These are phyloP conservation scores for Marchantia polymorpha DNA, from an alignment of 225 moss, liverwort and hornwort genomes.

Conservation along the genomic window DNA sequence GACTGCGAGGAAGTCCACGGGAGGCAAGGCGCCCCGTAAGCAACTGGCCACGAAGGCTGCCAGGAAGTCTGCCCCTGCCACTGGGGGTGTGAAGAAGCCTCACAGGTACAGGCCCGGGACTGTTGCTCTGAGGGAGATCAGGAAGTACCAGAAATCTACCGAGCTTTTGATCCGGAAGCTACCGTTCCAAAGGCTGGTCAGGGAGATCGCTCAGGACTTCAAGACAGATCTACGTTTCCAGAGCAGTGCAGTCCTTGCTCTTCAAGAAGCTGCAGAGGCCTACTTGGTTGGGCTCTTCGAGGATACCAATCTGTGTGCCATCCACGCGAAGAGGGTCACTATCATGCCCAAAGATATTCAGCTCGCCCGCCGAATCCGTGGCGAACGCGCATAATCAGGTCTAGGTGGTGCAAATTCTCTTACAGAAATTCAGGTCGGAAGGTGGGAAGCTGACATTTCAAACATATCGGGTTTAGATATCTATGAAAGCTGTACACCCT, in stretches of 20 bases:
- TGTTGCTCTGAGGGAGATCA: slow-evolving; percentile 22
- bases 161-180: slow-evolving; percentile 29
- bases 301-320: slow-evolving; percentile 31
- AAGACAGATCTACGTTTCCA: slow-evolving; percentile 31
- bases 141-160: slow-evolving; percentile 31
- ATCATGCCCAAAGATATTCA: slow-evolving; percentile 35
- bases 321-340: slow-evolving; percentile 32
- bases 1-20: slow-evolving; percentile 41
- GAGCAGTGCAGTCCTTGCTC: slow-evolving; percentile 26
- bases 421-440: no score
- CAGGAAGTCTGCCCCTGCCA: slow-evolving; percentile 19
- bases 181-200: slow-evolving; percentile 23
- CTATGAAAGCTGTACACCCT: no score
- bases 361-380: slow-evolving; percentile 24
- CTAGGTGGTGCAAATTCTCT: no score
- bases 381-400: slow-evolving; percentile 14
- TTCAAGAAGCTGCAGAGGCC: slow-evolving; percentile 26
- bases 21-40: slow-evolving; percentile 37
- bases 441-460: no score
- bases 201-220: slow-evolving; percentile 35
- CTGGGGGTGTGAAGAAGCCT: slow-evolving; percentile 23
- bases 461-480: no score
- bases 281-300: slow-evolving; percentile 26
- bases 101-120: slow-evolving; percentile 27
- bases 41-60: slow-evolving; percentile 34